Base-by-base conservation (phyloP, 148 eudicot genomes). In the Nepenthes mirabilis region DNA sequence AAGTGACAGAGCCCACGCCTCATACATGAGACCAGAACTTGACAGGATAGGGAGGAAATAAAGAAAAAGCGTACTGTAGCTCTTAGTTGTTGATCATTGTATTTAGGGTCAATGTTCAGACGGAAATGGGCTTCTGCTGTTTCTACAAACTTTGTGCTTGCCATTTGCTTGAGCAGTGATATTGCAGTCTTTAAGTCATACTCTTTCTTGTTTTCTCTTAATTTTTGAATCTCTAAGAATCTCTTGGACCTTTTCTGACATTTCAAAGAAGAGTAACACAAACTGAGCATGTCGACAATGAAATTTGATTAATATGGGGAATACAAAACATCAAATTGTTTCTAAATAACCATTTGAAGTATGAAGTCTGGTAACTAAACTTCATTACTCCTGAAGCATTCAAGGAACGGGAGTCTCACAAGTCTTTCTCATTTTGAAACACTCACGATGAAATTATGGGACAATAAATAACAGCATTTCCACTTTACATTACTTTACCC, bases 121-220 rank as follows among this genome's bases (percentile, higher is more conserved):
- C 96, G 96, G 69, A 91, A 88, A 82, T 91, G 98, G 55, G 86
- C 98, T 73, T 91, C 96, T 1, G 81, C 88, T 48, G 94, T 74
- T 74, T 91, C 98, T 6, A 85, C 83, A 66, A 88, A 91, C 80
- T 82, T 91, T 35, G 96, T 74, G 35, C 71, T 82, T 2, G 90
- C 77, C 80, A 78, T 82, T 80, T 82, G 60, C 82, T 91, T 91
- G 72, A 91, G 80, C 80, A 88, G 61, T 36, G 85, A 74, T 55
- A 91, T 72, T 50, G 91, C 96, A 12, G 86, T 76, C 66, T 78
- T 80, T 65, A 88, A 45, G 66, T 91, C 96, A 68, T 85, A 88
- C 37, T 85, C 96, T 72, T 83, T 86, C 78, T 91, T 91, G 72
- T 62, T 75, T 76, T 91, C 88, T 69, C 96, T 80, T 35, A 91